Base-by-base conservation (phyloP, 345 rosid genomes). In the Gossypium herbaceum region DNA sequence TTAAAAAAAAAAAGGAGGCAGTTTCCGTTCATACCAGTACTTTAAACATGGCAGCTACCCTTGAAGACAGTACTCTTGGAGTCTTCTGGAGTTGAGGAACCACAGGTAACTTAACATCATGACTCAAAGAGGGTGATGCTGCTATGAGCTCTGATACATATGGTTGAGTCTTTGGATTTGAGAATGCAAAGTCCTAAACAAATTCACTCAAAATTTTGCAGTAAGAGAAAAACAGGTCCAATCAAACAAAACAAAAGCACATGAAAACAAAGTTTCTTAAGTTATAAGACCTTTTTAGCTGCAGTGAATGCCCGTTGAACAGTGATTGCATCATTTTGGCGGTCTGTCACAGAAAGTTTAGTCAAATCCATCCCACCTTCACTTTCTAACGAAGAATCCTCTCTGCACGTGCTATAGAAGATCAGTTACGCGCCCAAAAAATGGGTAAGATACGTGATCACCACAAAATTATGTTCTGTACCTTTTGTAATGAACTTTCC, bases 231-330 rank as follows among this genome's bases (percentile, higher is more conserved):
- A 60, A 56, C 77, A 25, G 29, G 69, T 68, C 64, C 41, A 60
- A 60, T 60, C 3, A 27, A 60, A 25, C n/a, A 25, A 25, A 60
- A 5, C 9, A 27, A 47, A 60, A 2, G 45, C 25, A 59, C 24
- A 73, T 48, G 50, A 65, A 71, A 10, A n/a, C 2, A 39, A 62
- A 68, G 24, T 59, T 8, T 73, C 19, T n/a, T 68, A 60, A 58
- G 17, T 22, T 41, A 77, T 29, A 73, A 74, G 74, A 91, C 98
- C 98, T 85, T 87, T 79, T 82, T 82, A 68, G 78, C 82, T 39
- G 88, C 81, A 47, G 93, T 85, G 90, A 95, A 95, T 59, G 97
- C 98, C 66, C 83, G 88, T 82, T 95, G 97, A 81, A 95, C 99
- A 70, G 85, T 83, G 86, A 93, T 83, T 9, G 97, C 99, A 81